Evolutionary conservation across 73 alveolate genomes (phyloP).

Genomic region (Paraurostyla sp.): DNA sequence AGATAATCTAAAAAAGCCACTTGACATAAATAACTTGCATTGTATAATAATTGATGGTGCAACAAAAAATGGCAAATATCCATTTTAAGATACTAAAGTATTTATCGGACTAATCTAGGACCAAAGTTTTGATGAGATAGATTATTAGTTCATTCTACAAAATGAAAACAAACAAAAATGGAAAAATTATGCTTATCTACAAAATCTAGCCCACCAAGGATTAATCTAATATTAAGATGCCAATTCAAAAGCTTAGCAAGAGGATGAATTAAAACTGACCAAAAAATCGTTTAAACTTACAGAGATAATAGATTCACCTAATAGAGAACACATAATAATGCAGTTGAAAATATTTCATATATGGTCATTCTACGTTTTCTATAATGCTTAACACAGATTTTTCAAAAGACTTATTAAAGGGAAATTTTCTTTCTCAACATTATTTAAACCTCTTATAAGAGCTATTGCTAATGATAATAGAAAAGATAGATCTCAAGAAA

Average conservation of each 20-base stretch:
- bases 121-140: background rate
- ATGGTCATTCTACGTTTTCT: background rate
- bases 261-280: background rate
- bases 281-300: background rate
- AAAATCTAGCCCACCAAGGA: background rate
- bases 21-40: no score
- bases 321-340: no score
- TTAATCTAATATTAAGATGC: background rate
- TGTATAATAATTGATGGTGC: background rate
- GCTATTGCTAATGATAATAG: background rate
- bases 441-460: background rate
- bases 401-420: constrained; percentile 1
- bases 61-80: background rate
- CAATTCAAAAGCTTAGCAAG: background rate
- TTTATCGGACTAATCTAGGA: background rate
- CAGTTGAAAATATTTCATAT: background rate
- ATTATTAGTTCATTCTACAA: background rate
- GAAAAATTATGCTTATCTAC: background rate
- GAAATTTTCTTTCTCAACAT: background rate
- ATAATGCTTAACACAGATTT: background rate
- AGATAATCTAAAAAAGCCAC: no score
- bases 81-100: background rate
- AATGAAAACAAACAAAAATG: background rate
- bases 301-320: no score
- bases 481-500: background rate